A percentile compares a stretch with the other conserved stretches of the same genome.
Conservation (phyloP, 2,329 filamentous ascomycete species). For the Verticillium longisporum region DNA sequence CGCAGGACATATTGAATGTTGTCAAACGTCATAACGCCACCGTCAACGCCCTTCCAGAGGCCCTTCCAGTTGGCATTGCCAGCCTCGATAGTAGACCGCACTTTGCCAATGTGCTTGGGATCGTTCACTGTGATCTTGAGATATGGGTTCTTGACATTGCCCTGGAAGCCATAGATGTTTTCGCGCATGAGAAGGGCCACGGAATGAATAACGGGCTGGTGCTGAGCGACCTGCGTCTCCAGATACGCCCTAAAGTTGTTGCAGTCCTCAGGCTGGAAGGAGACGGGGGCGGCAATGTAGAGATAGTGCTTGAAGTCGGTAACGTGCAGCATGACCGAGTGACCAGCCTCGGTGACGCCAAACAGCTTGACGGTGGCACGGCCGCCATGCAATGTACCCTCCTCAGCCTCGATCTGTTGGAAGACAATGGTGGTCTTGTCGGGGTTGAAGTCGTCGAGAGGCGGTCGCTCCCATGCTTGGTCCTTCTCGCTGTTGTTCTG, state of each 20-base stretch:
- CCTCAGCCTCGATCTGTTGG: conserved; percentile 92
- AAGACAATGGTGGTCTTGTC: conserved; percentile 70
- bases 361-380: conserved; percentile 81
- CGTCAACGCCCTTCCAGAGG: conserved; percentile 67
- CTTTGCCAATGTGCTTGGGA: conserved; percentile 71
- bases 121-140: conserved; percentile 91
- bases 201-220: conserved; percentile 68
- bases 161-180: conserved; percentile 90
- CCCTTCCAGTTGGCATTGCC: conserved; percentile 82
- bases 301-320: conserved; percentile 95
- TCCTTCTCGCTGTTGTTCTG: conserved; percentile 86
- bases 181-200: conserved; percentile 79
- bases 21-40: conserved; percentile 84
- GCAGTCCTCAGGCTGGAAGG: conserved; percentile 74
- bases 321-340: conserved; percentile 92
- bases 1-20: conserved; percentile 90
- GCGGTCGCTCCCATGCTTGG: conserved; percentile 75
- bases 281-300: conserved; percentile 80
- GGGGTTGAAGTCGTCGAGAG: conserved; percentile 44
- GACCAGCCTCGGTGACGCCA: conserved; percentile 75
- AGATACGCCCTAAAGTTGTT: conserved; percentile 72
- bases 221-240: conserved; percentile 69
- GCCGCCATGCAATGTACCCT: conserved; percentile 74
- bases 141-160: conserved; percentile 86
- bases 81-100: conserved; percentile 69